Base-by-base conservation (phyloP, 1,139 yeast species). In the Lodderomyces pseudojiufengensis region DNA sequence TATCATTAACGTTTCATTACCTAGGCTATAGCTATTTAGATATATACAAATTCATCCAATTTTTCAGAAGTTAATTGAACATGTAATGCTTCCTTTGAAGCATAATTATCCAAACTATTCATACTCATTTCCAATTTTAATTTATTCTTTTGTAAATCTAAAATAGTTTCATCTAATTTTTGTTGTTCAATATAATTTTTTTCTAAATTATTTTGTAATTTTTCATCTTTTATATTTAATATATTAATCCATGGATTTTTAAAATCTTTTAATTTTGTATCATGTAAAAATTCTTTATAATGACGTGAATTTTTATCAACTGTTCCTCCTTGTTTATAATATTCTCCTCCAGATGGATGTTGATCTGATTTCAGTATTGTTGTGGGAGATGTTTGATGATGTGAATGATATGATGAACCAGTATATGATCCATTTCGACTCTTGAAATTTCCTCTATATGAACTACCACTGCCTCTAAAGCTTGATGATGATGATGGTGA, bases 61-160 rank as follows among this genome's bases (percentile, higher is more conserved):
- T 68, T 69, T 41, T 69, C 74, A 23, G 46, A 54, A 26, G 71
- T 59, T 16, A 66, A 41, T 38, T 62, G 63, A 6, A 62, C 70
- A 42, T 65, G 61, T 27, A 65, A 44, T 22, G 51, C 63, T 40
- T 69, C 74, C 33, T 65, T 50, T 16, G 39, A 47, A 1, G 60
- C 55, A 34, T 58, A 65, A 9, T 53, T 49, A 25, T 63, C 64
- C 28, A 68, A 49, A 13, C 45, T 42, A 7, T 46, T 46, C 29
- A 62, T 41, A 10, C 54, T 45, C 29, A 47, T 40, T 27, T 52
- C 55, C 35, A 63, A 51, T 41, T 45, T 49, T 26, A 50, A 37
- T 31, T 51, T 50, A 12, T 51, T 47, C 21, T 39, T 47, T 38
- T 61, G 68, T 21, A 63, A 48, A 23, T 50, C 55, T 5, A 46